These are phyloP conservation scores for Solanum chilense DNA, from an alignment of 257 asterid genomes.

Conservation along the genomic window DNA sequence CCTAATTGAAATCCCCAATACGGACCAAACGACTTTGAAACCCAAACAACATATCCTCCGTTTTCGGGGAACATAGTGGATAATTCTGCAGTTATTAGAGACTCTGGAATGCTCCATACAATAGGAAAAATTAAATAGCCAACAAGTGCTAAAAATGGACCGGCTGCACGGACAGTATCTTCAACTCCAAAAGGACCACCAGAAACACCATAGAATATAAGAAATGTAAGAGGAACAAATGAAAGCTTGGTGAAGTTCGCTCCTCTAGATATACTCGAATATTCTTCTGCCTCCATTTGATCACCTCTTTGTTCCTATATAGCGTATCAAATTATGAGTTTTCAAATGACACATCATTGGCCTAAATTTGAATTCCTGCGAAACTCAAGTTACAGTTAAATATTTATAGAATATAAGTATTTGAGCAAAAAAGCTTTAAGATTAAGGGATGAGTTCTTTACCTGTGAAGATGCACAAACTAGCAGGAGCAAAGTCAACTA, in stretches of 20 bases:
- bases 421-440: not conserved
- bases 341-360: not conserved
- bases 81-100: slow-evolving; percentile 41
- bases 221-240: slow-evolving; percentile 33
- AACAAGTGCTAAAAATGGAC: slow-evolving; percentile 43
- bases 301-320: not conserved
- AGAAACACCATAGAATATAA: slow-evolving; percentile 48
- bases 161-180: slow-evolving; percentile 50
- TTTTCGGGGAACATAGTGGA: slow-evolving; percentile 54
- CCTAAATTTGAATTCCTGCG: not conserved
- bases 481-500: not conserved
- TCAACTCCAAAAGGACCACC: slow-evolving; percentile 60
- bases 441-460: not conserved
- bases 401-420: not conserved
- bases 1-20: slow-evolving; percentile 53
- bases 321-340: not conserved
- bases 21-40: slow-evolving; percentile 41
- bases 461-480: not conserved
- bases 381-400: not conserved
- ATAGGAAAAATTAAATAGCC: slow-evolving; percentile 45
- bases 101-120: slow-evolving; percentile 49
- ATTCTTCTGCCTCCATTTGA: slow-evolving; percentile 21
- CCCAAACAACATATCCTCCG: slow-evolving; percentile 58
- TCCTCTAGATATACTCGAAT: slow-evolving; percentile 21
- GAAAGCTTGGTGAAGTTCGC: slow-evolving; percentile 27